Evolutionary conservation across 1,139 yeast species (phyloP).

Genomic region (Arxiozyma heterogenica): DNA sequence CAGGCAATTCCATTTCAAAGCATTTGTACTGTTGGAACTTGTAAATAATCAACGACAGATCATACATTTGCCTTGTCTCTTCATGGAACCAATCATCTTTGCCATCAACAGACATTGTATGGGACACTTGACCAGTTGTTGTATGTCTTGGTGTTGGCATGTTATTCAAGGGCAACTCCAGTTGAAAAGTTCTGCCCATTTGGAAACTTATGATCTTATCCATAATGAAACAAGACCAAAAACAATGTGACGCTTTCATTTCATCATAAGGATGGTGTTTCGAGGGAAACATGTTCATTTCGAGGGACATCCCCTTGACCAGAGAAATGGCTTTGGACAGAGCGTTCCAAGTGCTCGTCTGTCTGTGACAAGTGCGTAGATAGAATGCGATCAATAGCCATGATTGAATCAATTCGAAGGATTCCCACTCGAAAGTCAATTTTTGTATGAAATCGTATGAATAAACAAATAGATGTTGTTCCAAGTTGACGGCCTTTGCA

Average conservation of each 20-base stretch:
- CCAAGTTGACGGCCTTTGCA: slow-evolving; percentile 24
- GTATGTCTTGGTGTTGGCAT: slow-evolving; percentile 11
- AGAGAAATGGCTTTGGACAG: slow-evolving; percentile 47
- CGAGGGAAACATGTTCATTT: slow-evolving; percentile 27
- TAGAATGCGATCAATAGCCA: slow-evolving; percentile 51
- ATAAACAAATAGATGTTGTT: slow-evolving; percentile 46
- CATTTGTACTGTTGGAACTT: slow-evolving; percentile 14
- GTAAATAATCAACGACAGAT: slow-evolving; percentile 13
- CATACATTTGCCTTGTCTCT: slow-evolving; percentile 31
- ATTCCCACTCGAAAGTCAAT: slow-evolving; percentile 59
- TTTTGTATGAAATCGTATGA: slow-evolving; percentile 40
- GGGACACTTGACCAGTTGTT: neutral
- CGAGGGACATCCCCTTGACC: slow-evolving; percentile 49
- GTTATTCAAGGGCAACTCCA: slow-evolving; percentile 35
- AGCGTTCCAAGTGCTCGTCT: slow-evolving; percentile 46
- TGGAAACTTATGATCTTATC: slow-evolving; percentile 50
- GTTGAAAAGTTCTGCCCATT: slow-evolving; percentile 42
- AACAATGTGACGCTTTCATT: slow-evolving; percentile 44
- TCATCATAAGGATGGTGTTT: slow-evolving; percentile 35
- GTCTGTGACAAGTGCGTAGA: slow-evolving; percentile 48
- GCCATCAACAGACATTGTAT: neutral
- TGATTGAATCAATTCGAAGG: slow-evolving; percentile 54
- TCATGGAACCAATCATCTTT: slow-evolving; percentile 13
- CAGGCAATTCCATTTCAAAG: slow-evolving; percentile 12
- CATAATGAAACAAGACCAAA: slow-evolving; percentile 49